Conservation (phyloP, 2,329 filamentous ascomycete genomes). For the Cordyceps fumosorosea region DNA sequence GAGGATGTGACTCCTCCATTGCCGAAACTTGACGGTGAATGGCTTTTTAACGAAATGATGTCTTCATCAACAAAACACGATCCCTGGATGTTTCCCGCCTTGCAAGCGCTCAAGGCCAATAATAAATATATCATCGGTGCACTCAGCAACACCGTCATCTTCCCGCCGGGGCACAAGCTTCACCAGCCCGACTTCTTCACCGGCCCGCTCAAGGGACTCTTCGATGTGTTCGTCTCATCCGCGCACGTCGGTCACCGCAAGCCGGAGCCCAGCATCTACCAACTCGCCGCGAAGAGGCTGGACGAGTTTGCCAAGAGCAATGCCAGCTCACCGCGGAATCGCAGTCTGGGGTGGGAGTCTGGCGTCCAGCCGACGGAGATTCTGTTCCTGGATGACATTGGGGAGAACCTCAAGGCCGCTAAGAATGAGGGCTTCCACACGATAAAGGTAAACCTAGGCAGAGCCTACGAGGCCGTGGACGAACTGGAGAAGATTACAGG, state of each 20-base stretch:
- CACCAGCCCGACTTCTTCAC: slow-evolving; percentile 42
- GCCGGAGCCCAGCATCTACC: slow-evolving; percentile 76
- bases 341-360: slow-evolving; percentile 36
- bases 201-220: slow-evolving; percentile 57
- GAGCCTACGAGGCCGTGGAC: slow-evolving; percentile 71
- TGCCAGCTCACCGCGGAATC: slow-evolving; percentile 31
- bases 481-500: slow-evolving; percentile 73
- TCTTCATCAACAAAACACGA: slow-evolving; percentile 60
- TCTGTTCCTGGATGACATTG: slow-evolving; percentile 89
- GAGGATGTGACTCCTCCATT: slow-evolving; percentile 48
- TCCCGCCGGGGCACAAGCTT: slow-evolving; percentile 67
- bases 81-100: slow-evolving; percentile 81
- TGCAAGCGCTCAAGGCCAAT: slow-evolving; percentile 59
- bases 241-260: slow-evolving; percentile 86
- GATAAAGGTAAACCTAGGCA: slow-evolving; percentile 76
- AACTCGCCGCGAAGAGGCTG: slow-evolving; percentile 61
- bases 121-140: slow-evolving; percentile 69
- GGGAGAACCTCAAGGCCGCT: slow-evolving; percentile 80
- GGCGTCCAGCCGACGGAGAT: slow-evolving; percentile 60
- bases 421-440: slow-evolving; percentile 70
- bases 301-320: slow-evolving; percentile 55
- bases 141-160: slow-evolving; percentile 84
- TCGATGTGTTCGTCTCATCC: slow-evolving; percentile 83
- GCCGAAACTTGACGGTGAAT: slow-evolving; percentile 69
- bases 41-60: slow-evolving; percentile 93